These are phyloP conservation scores for Rauvolfia tetraphylla DNA, from an alignment of 257 asterid species.

Conservation along the genomic window DNA sequence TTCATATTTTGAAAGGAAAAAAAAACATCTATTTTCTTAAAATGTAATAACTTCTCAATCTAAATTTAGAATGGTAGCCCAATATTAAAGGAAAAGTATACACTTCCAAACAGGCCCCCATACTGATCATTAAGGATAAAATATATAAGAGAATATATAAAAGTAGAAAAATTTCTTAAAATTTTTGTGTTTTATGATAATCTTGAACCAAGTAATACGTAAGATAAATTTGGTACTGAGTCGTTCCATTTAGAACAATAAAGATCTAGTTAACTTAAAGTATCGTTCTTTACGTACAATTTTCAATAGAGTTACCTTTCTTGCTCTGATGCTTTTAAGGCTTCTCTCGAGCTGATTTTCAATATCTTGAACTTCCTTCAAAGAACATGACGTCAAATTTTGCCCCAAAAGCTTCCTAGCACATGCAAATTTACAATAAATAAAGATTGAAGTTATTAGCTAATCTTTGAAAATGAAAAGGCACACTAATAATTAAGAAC, in stretches of 20 bases:
- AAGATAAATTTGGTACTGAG: no score
- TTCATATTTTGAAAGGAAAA: no score
- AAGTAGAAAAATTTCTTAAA: background rate
- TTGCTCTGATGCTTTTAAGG: conserved; percentile 45
- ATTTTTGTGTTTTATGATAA: no score
- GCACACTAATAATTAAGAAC: conserved; percentile 26
- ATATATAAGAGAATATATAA: background rate
- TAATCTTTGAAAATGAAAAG: background rate
- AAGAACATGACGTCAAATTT: conserved; percentile 43
- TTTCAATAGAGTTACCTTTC: conserved; percentile 37
- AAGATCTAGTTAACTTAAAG: no score
- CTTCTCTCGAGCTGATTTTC: conserved; percentile 57
- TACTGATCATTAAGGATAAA: no score
- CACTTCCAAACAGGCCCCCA: no score
- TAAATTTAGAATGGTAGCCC: background rate
- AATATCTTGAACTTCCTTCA: conserved; percentile 56
- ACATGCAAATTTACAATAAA: background rate
- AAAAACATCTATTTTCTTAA: no score
- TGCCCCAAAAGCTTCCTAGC: conserved; percentile 70
- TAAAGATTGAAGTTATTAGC: background rate
- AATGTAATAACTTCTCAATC: no score
- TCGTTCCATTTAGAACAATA: no score
- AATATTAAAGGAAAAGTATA: background rate
- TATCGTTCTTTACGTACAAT: no score
- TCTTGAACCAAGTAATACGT: no score